Conservation (phyloP, 176 grass and related monocot species). For the Oryza meridionalis region DNA sequence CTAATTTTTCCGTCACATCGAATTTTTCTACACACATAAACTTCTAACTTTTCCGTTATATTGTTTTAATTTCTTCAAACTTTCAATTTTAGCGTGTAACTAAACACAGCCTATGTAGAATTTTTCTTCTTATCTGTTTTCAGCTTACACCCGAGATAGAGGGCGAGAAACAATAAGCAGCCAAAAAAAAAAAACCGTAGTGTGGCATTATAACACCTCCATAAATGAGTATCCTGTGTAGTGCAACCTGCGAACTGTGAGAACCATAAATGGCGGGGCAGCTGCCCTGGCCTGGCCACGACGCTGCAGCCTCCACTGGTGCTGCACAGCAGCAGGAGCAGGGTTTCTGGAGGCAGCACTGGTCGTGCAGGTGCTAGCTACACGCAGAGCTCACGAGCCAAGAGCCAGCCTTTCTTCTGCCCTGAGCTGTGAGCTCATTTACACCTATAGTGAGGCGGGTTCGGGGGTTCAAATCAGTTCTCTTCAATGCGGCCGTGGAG, state of each 20-base stretch:
- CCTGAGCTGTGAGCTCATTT: conserved; percentile 42
- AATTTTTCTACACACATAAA: no score
- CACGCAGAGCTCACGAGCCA: conserved; percentile 33
- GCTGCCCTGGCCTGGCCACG: conserved; percentile 3
- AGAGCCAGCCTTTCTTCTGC: not conserved
- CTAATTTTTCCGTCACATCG: no score
- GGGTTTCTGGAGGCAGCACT: conserved; percentile 23
- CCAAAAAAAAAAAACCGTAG: not conserved
- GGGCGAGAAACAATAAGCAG: not conserved
- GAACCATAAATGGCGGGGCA: conserved; percentile 39
- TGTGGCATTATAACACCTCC: not conserved
- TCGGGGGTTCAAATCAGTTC: conserved; percentile 10
- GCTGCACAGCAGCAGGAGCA: conserved; percentile 11
- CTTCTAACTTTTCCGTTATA: no score
- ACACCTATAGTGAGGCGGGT: conserved; percentile 7
- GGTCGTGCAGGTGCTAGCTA: conserved; percentile 16
- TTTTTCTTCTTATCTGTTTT: not conserved
- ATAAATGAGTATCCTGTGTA: conserved; percentile 39
- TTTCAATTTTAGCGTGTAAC: no score
- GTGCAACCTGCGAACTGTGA: conserved; percentile 14
- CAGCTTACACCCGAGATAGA: not conserved
- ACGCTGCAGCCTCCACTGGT: conserved; percentile 26
- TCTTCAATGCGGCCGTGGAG: not conserved
- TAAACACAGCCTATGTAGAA: not conserved
- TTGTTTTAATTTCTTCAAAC: no score